These are phyloP conservation scores for Cucurbita maxima DNA, from an alignment of 306 rosid genomes.

Conservation along the genomic window DNA sequence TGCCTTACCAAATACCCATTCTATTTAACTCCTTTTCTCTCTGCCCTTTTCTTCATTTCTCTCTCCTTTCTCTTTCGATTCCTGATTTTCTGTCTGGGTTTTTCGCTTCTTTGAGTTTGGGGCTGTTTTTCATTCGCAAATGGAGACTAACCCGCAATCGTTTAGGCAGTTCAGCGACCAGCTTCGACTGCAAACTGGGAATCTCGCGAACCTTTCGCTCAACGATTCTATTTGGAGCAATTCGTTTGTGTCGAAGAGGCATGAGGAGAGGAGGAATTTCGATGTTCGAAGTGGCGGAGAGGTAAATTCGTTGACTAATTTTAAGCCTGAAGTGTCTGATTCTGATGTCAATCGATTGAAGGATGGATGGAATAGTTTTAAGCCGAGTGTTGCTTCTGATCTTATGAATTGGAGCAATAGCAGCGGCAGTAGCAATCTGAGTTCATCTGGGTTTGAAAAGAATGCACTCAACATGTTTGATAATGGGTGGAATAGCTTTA, in stretches of 20 bases:
- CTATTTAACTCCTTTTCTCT: constrained; percentile 6
- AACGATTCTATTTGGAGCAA: constrained; percentile 82
- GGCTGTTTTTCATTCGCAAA: not conserved
- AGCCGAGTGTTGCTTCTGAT: constrained; percentile 14
- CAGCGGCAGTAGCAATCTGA: not conserved
- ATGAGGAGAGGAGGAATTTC: constrained; percentile 62
- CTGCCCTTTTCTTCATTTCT: not conserved
- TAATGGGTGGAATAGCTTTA: constrained; percentile 10
- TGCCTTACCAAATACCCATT: not conserved
- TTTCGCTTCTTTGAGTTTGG: not conserved
- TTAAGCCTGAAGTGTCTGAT: constrained; percentile 12
- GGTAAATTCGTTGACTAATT: constrained; percentile 21
- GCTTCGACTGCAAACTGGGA: constrained; percentile 52
- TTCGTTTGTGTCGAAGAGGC: constrained; percentile 41
- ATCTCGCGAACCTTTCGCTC: constrained; percentile 42
- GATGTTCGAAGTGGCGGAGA: constrained; percentile 80
- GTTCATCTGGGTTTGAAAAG: not conserved
- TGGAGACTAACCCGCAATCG: constrained; percentile 61
- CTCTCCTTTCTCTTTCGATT: not conserved
- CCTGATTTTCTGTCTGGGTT: not conserved
- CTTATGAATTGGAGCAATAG: not conserved
- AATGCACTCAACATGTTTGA: constrained; percentile 7
- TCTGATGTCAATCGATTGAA: constrained; percentile 7
- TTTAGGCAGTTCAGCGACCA: constrained; percentile 89
- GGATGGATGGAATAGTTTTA: constrained; percentile 10